Conservation (phyloP, 1,284 basidiomycete species). For the Farysia itapuensis region DNA sequence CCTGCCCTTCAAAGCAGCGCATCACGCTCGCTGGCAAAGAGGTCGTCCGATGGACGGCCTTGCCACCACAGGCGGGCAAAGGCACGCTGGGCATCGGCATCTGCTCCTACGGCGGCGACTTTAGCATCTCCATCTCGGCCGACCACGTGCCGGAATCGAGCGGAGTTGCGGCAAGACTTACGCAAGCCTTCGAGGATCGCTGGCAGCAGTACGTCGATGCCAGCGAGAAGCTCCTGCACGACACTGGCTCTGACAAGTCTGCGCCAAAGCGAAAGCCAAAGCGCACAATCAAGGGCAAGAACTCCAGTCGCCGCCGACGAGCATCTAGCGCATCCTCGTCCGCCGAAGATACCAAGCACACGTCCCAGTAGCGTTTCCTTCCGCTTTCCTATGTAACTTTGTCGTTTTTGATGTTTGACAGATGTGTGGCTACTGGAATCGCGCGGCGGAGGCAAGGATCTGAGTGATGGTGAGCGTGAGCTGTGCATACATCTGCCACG, state of each 20-base stretch:
- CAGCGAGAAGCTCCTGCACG: conserved; percentile 8
- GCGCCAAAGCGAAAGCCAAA: too few species aligned
- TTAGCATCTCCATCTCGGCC: conserved; percentile 49
- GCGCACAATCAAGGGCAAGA: too few species aligned
- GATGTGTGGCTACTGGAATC: conserved; percentile 4
- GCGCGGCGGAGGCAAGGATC: conserved; percentile 16
- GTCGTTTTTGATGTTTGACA: too few species aligned
- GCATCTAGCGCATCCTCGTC: conserved; percentile 4
- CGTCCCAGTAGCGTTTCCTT: too few species aligned
- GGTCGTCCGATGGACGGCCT: conserved; percentile 40
- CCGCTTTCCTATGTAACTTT: too few species aligned
- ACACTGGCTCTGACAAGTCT: conserved; percentile 15
- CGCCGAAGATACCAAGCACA: too few species aligned
- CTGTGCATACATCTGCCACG: conserved; percentile 15
- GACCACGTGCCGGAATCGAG: conserved; percentile 41
- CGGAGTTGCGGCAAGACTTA: conserved; percentile 42
- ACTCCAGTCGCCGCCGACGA: background rate
- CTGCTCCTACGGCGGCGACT: conserved; percentile 47
- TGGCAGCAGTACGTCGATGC: conserved; percentile 32
- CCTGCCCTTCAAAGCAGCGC: conserved; percentile 43
- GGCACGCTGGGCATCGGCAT: conserved; percentile 54
- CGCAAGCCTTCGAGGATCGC: conserved; percentile 32
- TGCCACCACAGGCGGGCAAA: conserved; percentile 53
- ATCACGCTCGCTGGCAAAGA: conserved; percentile 37
- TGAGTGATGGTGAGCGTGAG: conserved; percentile 17